Base-by-base conservation (phyloP, 495 filamentous ascomycete species). In the Pyronema domesticum region DNA sequence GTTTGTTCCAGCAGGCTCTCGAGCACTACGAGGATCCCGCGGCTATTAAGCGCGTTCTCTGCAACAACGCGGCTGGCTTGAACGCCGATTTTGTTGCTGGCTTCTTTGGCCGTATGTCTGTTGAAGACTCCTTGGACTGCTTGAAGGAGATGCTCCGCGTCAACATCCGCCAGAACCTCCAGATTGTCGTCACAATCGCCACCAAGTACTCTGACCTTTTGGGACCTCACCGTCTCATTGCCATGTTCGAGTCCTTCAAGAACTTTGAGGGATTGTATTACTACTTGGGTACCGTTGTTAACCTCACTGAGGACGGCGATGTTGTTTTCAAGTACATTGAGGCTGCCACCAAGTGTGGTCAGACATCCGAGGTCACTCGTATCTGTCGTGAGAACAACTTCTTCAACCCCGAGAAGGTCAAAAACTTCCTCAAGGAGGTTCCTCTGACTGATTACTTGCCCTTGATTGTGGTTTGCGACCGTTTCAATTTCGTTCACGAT, bases 291-390 rank as follows among this genome's bases (percentile, higher is more conserved):
- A 91, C 87, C 65, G 89, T 99, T 58, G 91, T 99, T 70, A 99
- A 99, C 67, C 71, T 99, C 19, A 93, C 85, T 57, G 85, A 95
- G 68, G 93, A 99, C 63, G 71, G 82, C 18, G 93, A 99, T 63
- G 91, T 99, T 40, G 80, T 86, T 68, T 99, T 95, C 80, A 99
- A 99, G 75, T 99, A 99, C 69, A 93, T 99, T 51, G 87, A 96
- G 71, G 88, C 93, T 54, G 91, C 93, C 35, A 94, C 89, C 47
- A 80, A 79, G 63, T 93, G 93, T 77, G 77, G 78, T 7, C 89
- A 99, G 67, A 76, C 94, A 59, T 84, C 81, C 54, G 91, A 99
- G 66, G 91, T 99, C 37, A 91, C 96, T 74, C 84, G 91, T 30
- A 87, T 99, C 65, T 95, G 89, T 72, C 80, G 91, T 52, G 91